Base-by-base conservation (phyloP, 495 filamentous ascomycete genomes). In the Extremus antarcticus region DNA sequence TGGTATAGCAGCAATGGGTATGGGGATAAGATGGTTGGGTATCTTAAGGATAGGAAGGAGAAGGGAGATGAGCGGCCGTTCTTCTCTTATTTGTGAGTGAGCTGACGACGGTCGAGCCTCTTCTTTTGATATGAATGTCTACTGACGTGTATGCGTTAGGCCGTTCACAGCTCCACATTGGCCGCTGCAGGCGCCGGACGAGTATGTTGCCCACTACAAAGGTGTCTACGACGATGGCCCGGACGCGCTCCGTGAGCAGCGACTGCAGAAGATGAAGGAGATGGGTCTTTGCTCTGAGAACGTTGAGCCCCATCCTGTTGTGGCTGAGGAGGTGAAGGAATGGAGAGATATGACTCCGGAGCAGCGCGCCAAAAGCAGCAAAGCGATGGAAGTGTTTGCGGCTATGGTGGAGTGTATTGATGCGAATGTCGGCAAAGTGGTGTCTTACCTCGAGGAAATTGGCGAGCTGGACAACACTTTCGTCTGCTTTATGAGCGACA, bases 341-440 rank as follows among this genome's bases (percentile, higher is more conserved):
- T 83, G 80, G 79, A 66, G 68, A 1, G 73, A 76, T 4, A 73
- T 78, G 52, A 71, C 71, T 0, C 53, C 68, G 0, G 71, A 78
- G 35, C 76, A 80, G 61, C 68, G 75, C 64, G 72, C 68, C 25
- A 73, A 73, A 45, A 82, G 79, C 3, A 64, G 69, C 13, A 73
- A 74, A 4, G 74, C 75, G 0, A 82, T 84, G 78, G 82, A 83
- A 62, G 71, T 76, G 17, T 84, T 78, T 58, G 81, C 80, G 0
- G 80, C 72, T 0, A 84, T 84, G 80, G 80, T 83, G 0, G 78
- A 83, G 54, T 73, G 72, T 51, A 82, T 82, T 55, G 81, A 83
- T 58, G 58, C 68, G 32, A 82, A 84, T 53, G 76, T 85, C 20
- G 79, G 79, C 35, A 76, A 76, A 53, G 75, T 82, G 1, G 69